Conservation (phyloP, 305 asterid species). For the Striga hermonthica region DNA sequence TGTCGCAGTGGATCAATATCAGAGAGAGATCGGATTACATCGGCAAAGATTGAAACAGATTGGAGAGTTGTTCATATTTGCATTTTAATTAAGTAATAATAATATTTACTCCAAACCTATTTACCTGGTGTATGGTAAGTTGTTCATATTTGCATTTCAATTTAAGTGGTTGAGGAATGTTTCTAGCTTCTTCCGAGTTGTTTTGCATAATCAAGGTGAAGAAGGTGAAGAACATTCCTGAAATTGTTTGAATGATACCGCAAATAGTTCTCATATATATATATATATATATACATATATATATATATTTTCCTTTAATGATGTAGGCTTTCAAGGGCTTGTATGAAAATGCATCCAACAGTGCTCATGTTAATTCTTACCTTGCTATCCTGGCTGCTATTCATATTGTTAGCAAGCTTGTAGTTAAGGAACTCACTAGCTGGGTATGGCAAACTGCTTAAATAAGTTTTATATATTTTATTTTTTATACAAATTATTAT, state of each 20-base stretch:
- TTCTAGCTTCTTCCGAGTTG: slow-evolving; percentile 6
- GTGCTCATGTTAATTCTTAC: slow-evolving; percentile 69
- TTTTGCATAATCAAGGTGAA: slow-evolving; percentile 30
- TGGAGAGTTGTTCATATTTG: too few relatives aligned
- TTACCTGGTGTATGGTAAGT: not conserved
- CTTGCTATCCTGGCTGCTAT: slow-evolving; percentile 78
- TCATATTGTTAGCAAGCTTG: slow-evolving; percentile 98
- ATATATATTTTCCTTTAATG: slow-evolving; percentile 22
- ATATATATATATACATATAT: too few relatives aligned
- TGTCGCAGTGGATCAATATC: too few relatives aligned
- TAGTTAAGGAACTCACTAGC: slow-evolving; percentile 95
- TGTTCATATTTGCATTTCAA: not conserved
- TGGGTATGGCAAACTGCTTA: slow-evolving; percentile 60
- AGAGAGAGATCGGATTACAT: too few relatives aligned
- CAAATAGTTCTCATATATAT: not conserved
- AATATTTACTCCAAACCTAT: not conserved
- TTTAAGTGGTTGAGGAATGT: not conserved
- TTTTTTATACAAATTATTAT: too few relatives aligned
- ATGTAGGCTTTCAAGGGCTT: slow-evolving; percentile 85
- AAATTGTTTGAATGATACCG: not conserved
- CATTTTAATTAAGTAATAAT: slow-evolving; percentile 6
- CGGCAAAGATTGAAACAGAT: too few relatives aligned
- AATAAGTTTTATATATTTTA: too few relatives aligned
- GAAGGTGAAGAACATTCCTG: slow-evolving; percentile 50
- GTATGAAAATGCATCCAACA: slow-evolving; percentile 77